Conservation (phyloP, 2,329 filamentous ascomycete species). For the Aspergillus persii region DNA sequence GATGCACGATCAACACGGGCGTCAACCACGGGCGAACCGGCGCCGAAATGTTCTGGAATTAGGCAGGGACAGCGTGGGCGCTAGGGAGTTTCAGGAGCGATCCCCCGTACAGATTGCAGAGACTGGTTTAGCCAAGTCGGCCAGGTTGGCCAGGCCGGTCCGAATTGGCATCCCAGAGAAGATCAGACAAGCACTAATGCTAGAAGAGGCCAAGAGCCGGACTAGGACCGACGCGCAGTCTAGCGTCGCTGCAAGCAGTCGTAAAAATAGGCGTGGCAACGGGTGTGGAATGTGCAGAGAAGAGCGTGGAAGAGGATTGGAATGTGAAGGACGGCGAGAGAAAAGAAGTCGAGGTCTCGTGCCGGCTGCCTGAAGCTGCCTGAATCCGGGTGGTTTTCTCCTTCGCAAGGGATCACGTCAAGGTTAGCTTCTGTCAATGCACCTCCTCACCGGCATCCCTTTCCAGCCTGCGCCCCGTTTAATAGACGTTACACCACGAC, state of each 20-base stretch:
- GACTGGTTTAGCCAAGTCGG: not conserved
- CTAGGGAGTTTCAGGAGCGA: not conserved
- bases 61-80: not conserved
- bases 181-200: not conserved
- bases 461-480: not conserved
- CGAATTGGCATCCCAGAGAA: not conserved
- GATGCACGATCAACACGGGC: not conserved
- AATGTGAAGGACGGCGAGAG: not conserved
- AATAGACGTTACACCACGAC: not conserved
- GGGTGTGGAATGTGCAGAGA: not conserved
- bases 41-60: conserved; percentile 7
- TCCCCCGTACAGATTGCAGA: not conserved
- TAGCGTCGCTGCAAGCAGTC: not conserved
- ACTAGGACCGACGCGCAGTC: not conserved
- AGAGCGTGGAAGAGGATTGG: not conserved
- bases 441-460: not conserved
- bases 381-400: too few relatives aligned
- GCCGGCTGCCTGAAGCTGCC: not conserved
- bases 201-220: too few relatives aligned
- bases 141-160: not conserved
- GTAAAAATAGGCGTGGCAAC: not conserved
- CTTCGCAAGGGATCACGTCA: not conserved
- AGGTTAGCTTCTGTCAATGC: too few relatives aligned
- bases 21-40: not conserved
- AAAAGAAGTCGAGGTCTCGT: not conserved